Percentiles rank a stretch among this genome's conserved stretches.
Conservation (phyloP, 257 asterid species). For the Solanum arcanum region DNA sequence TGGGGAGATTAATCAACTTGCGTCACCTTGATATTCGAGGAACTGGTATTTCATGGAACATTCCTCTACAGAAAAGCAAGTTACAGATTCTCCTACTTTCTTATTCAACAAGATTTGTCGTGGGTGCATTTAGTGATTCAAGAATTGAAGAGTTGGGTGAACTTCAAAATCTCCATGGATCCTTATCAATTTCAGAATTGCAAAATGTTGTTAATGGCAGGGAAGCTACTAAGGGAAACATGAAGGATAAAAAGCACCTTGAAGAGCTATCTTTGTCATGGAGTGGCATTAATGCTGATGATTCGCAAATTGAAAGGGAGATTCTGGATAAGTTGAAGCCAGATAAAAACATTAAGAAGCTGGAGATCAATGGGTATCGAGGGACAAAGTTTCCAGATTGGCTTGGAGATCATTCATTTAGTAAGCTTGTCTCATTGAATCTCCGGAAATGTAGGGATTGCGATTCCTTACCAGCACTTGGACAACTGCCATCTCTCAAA, state of each 20-base stretch:
- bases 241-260: background rate
- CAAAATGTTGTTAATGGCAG: background rate
- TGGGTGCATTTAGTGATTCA: background rate
- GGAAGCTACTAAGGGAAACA: background rate
- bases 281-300: background rate
- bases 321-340: too few relatives aligned
- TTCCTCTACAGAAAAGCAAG: background rate
- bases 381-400: slow-evolving; percentile 41
- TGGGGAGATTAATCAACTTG: background rate
- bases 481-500: slow-evolving; percentile 44
- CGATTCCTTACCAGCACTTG: slow-evolving; percentile 46
- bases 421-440: slow-evolving; percentile 25
- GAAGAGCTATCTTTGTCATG: background rate
- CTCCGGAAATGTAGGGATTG: slow-evolving; percentile 33
- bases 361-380: slow-evolving; percentile 36
- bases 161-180: background rate
- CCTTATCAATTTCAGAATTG: background rate
- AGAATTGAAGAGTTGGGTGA: background rate
- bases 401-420: slow-evolving; percentile 43
- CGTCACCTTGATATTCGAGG: too few relatives aligned
- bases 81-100: background rate
- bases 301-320: too few relatives aligned
- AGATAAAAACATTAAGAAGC: slow-evolving; percentile 27
- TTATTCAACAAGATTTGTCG: background rate
- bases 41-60: too few relatives aligned